A percentile compares a stretch with the other conserved stretches of the same genome.
Conservation (phyloP, 306 rosid species). For the Begonia peltatifolia region DNA sequence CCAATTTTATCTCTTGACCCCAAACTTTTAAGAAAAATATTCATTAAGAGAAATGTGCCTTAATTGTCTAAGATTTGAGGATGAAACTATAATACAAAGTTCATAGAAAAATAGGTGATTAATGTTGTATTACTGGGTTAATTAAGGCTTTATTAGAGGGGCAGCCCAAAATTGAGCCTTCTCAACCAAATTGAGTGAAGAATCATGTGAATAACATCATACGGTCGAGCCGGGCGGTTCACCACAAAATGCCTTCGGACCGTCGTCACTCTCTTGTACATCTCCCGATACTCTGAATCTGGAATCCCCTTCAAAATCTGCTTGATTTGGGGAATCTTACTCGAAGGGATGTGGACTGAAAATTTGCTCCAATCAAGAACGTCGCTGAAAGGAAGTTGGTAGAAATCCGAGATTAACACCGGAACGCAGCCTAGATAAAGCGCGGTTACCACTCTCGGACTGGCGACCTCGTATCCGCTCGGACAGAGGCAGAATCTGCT, state of each 20-base stretch:
- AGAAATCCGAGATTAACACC: conserved; percentile 38
- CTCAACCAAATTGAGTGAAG: conserved; percentile 71
- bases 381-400: conserved; percentile 59
- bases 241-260: conserved; percentile 47
- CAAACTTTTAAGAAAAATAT: no score
- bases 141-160: background rate
- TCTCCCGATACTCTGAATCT: conserved; percentile 21
- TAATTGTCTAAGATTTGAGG: no score
- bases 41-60: no score
- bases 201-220: conserved; percentile 59
- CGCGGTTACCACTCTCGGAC: conserved; percentile 74
- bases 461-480: conserved; percentile 73
- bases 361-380: conserved; percentile 62
- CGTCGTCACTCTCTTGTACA: conserved; percentile 27
- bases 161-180: conserved; percentile 28
- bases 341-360: conserved; percentile 35
- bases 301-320: conserved; percentile 29
- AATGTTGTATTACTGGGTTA: no score
- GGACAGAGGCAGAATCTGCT: conserved; percentile 75
- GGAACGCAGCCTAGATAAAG: conserved; percentile 61
- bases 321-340: conserved; percentile 41
- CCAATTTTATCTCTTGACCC: no score
- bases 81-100: no score
- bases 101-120: no score
- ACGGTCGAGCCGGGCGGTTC: conserved; percentile 51